Conservation (phyloP, 2,329 filamentous ascomycete genomes). For the Claviceps quebecensis region DNA sequence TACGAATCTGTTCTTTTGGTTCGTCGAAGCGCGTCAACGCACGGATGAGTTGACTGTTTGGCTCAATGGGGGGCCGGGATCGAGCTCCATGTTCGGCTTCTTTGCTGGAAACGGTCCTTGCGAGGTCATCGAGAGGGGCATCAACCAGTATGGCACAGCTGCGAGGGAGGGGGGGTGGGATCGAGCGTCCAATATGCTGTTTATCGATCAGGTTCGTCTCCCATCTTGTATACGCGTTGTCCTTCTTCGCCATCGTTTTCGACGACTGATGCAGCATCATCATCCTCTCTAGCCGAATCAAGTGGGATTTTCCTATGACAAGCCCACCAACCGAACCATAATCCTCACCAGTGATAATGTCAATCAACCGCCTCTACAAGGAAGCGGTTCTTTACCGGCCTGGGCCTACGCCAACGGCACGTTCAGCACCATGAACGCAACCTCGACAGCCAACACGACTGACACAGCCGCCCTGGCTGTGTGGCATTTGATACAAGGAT, state of each 20-base stretch:
- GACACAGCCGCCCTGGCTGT: constrained; percentile 41
- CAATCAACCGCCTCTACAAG: constrained; percentile 13
- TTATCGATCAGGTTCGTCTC: constrained; percentile 36
- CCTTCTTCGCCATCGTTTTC: neutral
- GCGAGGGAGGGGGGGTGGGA: constrained; percentile 54
- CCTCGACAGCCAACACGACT: constrained; percentile 39
- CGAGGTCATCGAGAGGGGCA: constrained; percentile 32
- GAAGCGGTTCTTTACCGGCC: constrained; percentile 10
- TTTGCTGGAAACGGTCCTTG: constrained; percentile 46
- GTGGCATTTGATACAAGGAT: constrained; percentile 53
- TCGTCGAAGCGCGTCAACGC: constrained; percentile 29
- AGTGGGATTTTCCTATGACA: constrained; percentile 55
- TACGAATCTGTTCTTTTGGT: constrained; percentile 39
- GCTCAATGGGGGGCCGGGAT: constrained; percentile 54
- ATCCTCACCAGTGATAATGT: constrained; percentile 29
- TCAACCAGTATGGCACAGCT: constrained; percentile 38
- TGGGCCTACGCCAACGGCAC: constrained; percentile 45
- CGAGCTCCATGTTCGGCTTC: constrained; percentile 49
- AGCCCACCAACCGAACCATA: constrained; percentile 44
- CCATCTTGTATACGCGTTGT: neutral
- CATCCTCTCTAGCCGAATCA: constrained; percentile 45
- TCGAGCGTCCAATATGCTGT: constrained; percentile 37
- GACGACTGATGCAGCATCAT: neutral
- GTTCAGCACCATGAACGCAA: constrained; percentile 40
- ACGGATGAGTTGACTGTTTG: constrained; percentile 39